These are phyloP conservation scores for Cynanchum wilfordii DNA, from an alignment of 257 asterid genomes.

Conservation along the genomic window DNA sequence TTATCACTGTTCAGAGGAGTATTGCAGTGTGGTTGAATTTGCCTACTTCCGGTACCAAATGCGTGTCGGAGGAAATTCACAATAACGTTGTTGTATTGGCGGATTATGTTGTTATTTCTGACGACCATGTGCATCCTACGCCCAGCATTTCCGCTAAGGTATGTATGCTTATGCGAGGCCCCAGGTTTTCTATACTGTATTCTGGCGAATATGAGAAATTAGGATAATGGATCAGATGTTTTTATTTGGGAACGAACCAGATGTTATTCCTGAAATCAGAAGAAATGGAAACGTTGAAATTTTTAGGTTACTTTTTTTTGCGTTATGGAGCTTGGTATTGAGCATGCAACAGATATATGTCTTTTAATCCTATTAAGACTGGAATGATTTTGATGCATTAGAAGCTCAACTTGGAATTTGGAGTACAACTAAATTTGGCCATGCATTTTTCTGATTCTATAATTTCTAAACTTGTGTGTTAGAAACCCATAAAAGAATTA, in stretches of 20 bases:
- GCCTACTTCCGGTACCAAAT: constrained; percentile 70
- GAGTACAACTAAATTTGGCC: not conserved
- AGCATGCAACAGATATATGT: not conserved
- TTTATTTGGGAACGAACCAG: not conserved
- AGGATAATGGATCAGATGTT: not conserved
- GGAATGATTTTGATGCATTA: not conserved
- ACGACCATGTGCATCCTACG: constrained; percentile 47
- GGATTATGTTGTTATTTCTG: constrained; percentile 73
- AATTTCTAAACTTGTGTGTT: not conserved
- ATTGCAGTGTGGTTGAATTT: constrained; percentile 72
- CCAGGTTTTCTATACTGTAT: not conserved
- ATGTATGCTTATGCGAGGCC: constrained; percentile 9
- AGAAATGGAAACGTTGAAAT: not conserved
- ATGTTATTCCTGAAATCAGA: not conserved
- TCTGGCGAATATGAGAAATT: not conserved
- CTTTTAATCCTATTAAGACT: not conserved
- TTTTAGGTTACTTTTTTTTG: not conserved
- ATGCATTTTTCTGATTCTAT: not conserved
- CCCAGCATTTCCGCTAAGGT: constrained; percentile 86
- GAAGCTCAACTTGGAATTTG: not conserved
- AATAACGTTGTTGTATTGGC: constrained; percentile 81
- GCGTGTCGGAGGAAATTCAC: constrained; percentile 86
- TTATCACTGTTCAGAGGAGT: constrained; percentile 30
- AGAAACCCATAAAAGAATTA: not conserved
- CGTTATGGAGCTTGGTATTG: not conserved